Conservation (phyloP, 31 red algal genomes). For the Endocladia muricata region DNA sequence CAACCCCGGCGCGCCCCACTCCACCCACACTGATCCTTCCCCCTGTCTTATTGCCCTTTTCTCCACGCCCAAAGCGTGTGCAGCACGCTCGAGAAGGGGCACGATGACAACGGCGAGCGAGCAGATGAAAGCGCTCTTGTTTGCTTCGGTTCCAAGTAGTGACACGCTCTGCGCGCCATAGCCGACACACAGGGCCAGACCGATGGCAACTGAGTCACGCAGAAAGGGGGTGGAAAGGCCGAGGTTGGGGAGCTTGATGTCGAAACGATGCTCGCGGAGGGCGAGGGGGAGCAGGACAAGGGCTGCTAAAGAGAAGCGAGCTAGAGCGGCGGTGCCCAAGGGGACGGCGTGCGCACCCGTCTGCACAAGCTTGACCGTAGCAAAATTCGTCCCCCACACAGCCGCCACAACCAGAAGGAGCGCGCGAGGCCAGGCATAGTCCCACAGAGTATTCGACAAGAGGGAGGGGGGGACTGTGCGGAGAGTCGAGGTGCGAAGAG, state of each 20-base stretch:
- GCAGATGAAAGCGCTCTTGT: constrained; percentile 80
- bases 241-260: background rate
- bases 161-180: constrained; percentile 69
- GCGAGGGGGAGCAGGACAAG: constrained; percentile 31
- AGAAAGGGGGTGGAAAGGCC: background rate
- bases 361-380: constrained; percentile 73
- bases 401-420: constrained; percentile 68
- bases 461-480: background rate
- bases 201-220: constrained; percentile 23
- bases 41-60: background rate
- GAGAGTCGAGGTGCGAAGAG: background rate
- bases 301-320: constrained; percentile 68
- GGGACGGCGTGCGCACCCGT: constrained; percentile 14
- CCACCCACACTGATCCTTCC: background rate
- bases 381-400: constrained; percentile 82
- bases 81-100: constrained; percentile 54
- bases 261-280: background rate
- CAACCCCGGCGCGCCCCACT: constrained; percentile 37
- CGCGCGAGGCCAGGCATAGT: constrained; percentile 62
- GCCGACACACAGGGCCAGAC: constrained; percentile 35
- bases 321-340: constrained; percentile 31
- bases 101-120: constrained; percentile 79
- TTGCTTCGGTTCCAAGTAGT: constrained; percentile 30
- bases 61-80: background rate
- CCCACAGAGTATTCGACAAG: constrained; percentile 6